Base-by-base conservation (phyloP, 2,329 filamentous ascomycete species). In the Esteya vermicola region DNA sequence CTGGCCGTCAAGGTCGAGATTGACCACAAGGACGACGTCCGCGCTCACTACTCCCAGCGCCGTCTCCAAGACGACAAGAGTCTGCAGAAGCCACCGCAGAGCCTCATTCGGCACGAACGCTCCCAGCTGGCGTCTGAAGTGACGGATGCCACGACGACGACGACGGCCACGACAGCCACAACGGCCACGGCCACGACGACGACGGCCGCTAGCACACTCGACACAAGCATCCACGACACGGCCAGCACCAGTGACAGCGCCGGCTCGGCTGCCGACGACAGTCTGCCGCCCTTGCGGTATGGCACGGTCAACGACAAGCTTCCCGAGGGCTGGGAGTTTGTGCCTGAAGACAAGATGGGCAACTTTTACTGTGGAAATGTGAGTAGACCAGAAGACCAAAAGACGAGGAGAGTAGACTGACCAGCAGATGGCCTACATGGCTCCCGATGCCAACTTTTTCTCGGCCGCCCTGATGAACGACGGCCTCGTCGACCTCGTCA, bases 361-460 rank as follows among this genome's bases (percentile, higher is more conserved):
- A 95, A 85, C 52, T 93, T 98, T 57, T 96, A 93, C 60, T 83
- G 80, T 25, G 91, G 91, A 45, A 98, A 95, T 56, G 77, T 79
- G 54, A 62, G 74, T 63, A 16, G 6, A 19, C 14, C 14, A 13
- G n/a, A 21, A 8, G 2, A 12, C 9, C 6, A 19, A 21, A 20
- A 28, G 3, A 2, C 5, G 10, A 14, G 7, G 22, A 28, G n/a
- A 16, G 5, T 10, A 33, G 8, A 33, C 36, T 9, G 13, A 39
- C 27, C 12, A 2, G 9, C 39, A 81, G 76, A 93, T 96, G 80
- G 77, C 82, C 20, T 93, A 81, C 58, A 89, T 98, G 85, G 79
- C 88, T 0, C 71, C 85, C 12, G 80, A 89, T 47, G 71, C 79
- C 43, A 85, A 86, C 52, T 93, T 96, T 64, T 98, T 93, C 67